Conservation (phyloP, 2,329 filamentous ascomycete species). For the Beauveria sp. region DNA sequence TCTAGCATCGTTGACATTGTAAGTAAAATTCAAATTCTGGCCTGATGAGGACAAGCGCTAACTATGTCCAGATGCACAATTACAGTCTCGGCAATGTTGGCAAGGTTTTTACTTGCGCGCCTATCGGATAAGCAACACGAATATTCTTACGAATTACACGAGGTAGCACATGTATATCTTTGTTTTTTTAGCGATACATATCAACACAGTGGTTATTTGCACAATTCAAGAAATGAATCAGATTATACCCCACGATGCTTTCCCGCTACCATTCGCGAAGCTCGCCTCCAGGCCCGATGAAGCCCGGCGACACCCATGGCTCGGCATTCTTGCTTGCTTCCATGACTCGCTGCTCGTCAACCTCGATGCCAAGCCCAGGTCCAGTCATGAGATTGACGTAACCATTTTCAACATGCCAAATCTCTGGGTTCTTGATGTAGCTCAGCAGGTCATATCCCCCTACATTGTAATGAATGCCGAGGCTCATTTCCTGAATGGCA, state of each 20-base stretch:
- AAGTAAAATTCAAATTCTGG: slow-evolving; percentile 11
- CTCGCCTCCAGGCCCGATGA: slow-evolving; percentile 58
- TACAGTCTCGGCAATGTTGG: slow-evolving; percentile 20
- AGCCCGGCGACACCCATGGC: slow-evolving; percentile 60
- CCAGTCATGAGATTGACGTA: slow-evolving; percentile 54
- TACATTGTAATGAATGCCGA: slow-evolving; percentile 73
- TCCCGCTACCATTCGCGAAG: slow-evolving; percentile 58
- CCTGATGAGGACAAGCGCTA: not conserved
- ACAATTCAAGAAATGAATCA: not conserved
- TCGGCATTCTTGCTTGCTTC: slow-evolving; percentile 48
- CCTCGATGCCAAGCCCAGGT: slow-evolving; percentile 60
- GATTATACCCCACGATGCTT: not conserved
- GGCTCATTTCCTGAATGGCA: slow-evolving; percentile 68
- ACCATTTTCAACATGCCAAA: slow-evolving; percentile 60
- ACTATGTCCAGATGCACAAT: slow-evolving; percentile 17
- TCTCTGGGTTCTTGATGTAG: slow-evolving; percentile 56
- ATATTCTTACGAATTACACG: not conserved
- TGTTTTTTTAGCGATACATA: not conserved
- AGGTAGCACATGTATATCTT: not conserved
- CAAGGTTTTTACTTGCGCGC: slow-evolving; percentile 22
- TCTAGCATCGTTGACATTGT: slow-evolving; percentile 25
- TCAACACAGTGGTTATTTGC: not conserved
- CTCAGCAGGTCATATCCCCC: slow-evolving; percentile 57
- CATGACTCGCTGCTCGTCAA: slow-evolving; percentile 62
- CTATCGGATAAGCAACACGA: slow-evolving; percentile 9